Percentiles rank a stretch among this genome's conserved stretches.
These are phyloP conservation scores for Cryptococcus sp. DNA, from an alignment of 1,284 basidiomycete genomes.

Conservation along the genomic window DNA sequence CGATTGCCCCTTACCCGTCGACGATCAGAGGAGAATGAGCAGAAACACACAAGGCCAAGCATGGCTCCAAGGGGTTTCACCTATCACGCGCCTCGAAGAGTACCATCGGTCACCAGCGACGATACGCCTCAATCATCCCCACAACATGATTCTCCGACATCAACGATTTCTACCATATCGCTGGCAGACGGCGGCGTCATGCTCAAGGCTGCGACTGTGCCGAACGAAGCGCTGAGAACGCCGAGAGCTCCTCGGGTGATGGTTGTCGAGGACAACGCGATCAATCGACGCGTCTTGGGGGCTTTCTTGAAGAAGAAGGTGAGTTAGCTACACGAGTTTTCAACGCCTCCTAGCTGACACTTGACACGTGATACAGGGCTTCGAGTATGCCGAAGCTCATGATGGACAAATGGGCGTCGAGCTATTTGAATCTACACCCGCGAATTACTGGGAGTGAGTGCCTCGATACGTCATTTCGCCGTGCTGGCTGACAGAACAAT, in stretches of 20 bases:
- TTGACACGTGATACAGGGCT: conserved; percentile 59
- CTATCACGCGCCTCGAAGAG: conserved; percentile 34
- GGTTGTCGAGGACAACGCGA: conserved; percentile 80
- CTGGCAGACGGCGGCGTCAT: conserved; percentile 58
- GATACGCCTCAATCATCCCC: conserved; percentile 17
- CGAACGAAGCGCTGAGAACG: conserved; percentile 48
- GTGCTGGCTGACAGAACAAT: conserved; percentile 1
- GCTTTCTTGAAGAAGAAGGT: conserved; percentile 78
- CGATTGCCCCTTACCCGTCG: conserved; percentile 38
- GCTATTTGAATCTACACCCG: conserved; percentile 70
- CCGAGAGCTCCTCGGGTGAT: conserved; percentile 63
- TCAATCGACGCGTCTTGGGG: conserved; percentile 59
- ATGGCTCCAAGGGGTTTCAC: conserved; percentile 48
- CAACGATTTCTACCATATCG: conserved; percentile 53
- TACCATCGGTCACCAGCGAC: conserved; percentile 5
- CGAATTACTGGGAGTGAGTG: conserved; percentile 63
- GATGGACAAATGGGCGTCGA: conserved; percentile 83
- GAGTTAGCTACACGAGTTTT: conserved; percentile 42
- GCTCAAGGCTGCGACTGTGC: conserved; percentile 53
- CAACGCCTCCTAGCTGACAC: conserved; percentile 3
- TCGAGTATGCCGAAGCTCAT: conserved; percentile 73
- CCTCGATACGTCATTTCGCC: background rate
- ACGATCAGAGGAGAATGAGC: conserved; percentile 49
- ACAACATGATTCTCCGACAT: conserved; percentile 44
- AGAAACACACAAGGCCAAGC: conserved; percentile 30